phyloP scores from a whole-genome alignment of 257 asterid species.

The Solanum sitiens region DNA sequence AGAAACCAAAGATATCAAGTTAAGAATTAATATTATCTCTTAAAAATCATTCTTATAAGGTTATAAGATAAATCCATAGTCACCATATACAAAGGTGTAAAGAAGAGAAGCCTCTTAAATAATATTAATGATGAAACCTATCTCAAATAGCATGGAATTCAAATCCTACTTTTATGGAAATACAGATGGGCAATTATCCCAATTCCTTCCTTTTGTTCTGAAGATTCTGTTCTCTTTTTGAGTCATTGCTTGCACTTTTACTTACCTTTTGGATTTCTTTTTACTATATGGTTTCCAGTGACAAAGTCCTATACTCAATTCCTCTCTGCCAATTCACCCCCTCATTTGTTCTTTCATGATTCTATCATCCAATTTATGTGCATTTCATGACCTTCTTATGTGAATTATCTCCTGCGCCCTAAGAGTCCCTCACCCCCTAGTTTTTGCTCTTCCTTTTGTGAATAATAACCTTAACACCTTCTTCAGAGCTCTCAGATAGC shows the following conservation, averaged over 20 bases:
- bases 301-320: neutral
- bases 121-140: neutral
- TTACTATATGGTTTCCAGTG: neutral
- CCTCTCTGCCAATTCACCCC: neutral
- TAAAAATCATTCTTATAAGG: neutral
- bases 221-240: neutral
- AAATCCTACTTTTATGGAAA: neutral
- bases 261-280: neutral
- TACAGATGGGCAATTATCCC: neutral
- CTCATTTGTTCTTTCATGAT: neutral
- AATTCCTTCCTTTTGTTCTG: neutral
- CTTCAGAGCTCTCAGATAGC: neutral
- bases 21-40: neutral
- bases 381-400: neutral
- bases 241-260: neutral
- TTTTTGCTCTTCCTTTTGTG: neutral
- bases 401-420: neutral
- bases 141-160: neutral
- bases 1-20: neutral
- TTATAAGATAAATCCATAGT: neutral
- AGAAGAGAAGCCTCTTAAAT: neutral
- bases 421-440: neutral
- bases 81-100: neutral
- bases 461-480: neutral
- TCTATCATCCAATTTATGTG: neutral